phyloP scores from a whole-genome alignment of 176 grass and related monocot genomes.

The Triticum turgidum region DNA sequence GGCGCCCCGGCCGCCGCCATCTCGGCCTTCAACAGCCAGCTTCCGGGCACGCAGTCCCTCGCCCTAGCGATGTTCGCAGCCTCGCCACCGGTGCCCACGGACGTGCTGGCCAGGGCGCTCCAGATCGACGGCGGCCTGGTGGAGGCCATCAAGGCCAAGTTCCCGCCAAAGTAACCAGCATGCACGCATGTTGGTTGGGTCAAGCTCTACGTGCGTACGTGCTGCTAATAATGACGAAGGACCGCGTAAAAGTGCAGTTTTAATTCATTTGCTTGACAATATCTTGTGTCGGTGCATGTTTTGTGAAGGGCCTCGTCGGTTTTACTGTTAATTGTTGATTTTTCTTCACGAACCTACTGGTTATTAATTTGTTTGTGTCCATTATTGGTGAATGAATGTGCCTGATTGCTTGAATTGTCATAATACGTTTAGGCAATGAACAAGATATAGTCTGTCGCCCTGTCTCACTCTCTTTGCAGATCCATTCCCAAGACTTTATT shows the following conservation, averaged over 20 bases:
- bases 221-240: background rate
- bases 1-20: slow-evolving; percentile 29
- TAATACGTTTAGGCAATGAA: background rate
- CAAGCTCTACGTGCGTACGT: too few species aligned
- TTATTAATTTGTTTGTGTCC: background rate
- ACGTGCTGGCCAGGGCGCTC: slow-evolving; percentile 57
- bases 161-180: slow-evolving; percentile 15
- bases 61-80: slow-evolving; percentile 46
- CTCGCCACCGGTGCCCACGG: slow-evolving; percentile 36
- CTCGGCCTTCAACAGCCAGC: slow-evolving; percentile 69
- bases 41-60: slow-evolving; percentile 51
- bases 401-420: background rate
- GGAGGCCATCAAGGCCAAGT: slow-evolving; percentile 52
- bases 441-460: too few species aligned
- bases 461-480: too few species aligned
- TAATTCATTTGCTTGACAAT: background rate
- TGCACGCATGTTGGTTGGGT: background rate
- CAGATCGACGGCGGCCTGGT: slow-evolving; percentile 51
- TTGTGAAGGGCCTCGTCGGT: background rate
- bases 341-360: background rate
- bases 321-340: background rate
- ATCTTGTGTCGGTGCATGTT: background rate
- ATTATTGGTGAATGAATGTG: background rate
- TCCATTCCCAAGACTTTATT: too few species aligned
- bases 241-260: background rate